Conservation (phyloP, 441 rosid species). For the Adansonia grandidieri region DNA sequence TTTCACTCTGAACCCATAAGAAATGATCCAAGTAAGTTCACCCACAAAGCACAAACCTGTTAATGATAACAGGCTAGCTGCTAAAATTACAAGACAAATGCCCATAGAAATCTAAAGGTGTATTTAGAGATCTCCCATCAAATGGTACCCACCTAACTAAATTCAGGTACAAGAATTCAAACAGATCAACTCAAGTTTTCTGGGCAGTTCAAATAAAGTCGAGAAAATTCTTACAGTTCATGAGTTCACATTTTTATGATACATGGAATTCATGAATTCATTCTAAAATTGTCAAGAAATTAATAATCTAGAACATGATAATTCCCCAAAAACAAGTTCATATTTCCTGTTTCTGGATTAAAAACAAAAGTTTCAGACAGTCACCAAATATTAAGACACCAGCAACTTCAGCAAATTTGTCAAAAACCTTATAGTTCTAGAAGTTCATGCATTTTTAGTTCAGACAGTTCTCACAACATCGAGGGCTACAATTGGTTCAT, state of each 20-base stretch:
- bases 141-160: slow-evolving; percentile 4
- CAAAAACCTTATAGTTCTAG: slow-evolving; percentile 13
- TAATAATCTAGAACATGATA: not conserved
- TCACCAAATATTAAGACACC: slow-evolving; percentile 12
- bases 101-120: not conserved
- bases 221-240: not conserved
- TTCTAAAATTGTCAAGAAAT: slow-evolving; percentile 12
- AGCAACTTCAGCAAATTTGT: slow-evolving; percentile 24
- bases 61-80: not conserved
- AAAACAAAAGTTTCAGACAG: slow-evolving; percentile 1
- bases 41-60: not conserved
- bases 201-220: slow-evolving; percentile 9
- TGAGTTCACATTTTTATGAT: not conserved
- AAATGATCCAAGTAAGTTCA: not conserved
- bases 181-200: slow-evolving; percentile 9
- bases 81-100: not conserved
- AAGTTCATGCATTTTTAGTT: slow-evolving; percentile 25
- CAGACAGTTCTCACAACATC: slow-evolving; percentile 31
- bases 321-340: not conserved
- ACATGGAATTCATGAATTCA: slow-evolving; percentile 21
- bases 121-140: slow-evolving; percentile 13
- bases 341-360: slow-evolving; percentile 8
- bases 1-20: not conserved
- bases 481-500: slow-evolving; percentile 27
- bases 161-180: slow-evolving; percentile 3